Conservation (phyloP, 495 filamentous ascomycete species). For the Astrothelium macrocarpum region DNA sequence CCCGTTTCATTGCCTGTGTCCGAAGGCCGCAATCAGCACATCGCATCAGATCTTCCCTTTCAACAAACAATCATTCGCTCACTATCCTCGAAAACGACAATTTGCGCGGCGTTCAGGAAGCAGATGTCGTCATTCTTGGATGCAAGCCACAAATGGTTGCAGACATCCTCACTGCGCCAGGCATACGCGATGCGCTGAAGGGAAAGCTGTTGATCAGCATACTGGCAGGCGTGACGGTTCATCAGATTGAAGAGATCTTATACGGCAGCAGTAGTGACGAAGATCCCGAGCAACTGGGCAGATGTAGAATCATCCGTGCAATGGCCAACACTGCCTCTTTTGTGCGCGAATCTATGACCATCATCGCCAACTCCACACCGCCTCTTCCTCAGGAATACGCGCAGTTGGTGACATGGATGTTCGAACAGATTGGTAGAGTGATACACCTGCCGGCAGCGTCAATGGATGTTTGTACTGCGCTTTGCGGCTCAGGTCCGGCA, state of each 20-base stretch:
- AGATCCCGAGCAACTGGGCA: slow-evolving; percentile 19
- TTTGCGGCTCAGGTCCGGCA: slow-evolving; percentile 70
- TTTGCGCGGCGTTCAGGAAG: slow-evolving; percentile 44
- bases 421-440: slow-evolving; percentile 58
- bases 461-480: slow-evolving; percentile 68
- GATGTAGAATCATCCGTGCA: slow-evolving; percentile 54
- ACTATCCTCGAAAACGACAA: slow-evolving; percentile 46
- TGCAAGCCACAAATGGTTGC: slow-evolving; percentile 71
- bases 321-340: slow-evolving; percentile 71
- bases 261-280: slow-evolving; percentile 33
- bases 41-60: slow-evolving; percentile 51
- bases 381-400: slow-evolving; percentile 43
- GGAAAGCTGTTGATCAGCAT: slow-evolving; percentile 81
- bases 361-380: slow-evolving; percentile 53
- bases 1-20: slow-evolving; percentile 68
- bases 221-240: slow-evolving; percentile 64
- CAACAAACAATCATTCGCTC: slow-evolving; percentile 36
- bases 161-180: slow-evolving; percentile 51
- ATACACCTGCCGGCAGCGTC: slow-evolving; percentile 50
- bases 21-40: slow-evolving; percentile 51
- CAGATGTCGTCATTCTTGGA: slow-evolving; percentile 58
- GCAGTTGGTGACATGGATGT: slow-evolving; percentile 65
- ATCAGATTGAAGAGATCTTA: slow-evolving; percentile 53
- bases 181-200: slow-evolving; percentile 57
- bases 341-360: slow-evolving; percentile 72